Evolutionary conservation across 257 asterid species (phyloP), one percentile per base, ranked within the genome.

Genomic region (Thymus quinquecostatus): DNA sequence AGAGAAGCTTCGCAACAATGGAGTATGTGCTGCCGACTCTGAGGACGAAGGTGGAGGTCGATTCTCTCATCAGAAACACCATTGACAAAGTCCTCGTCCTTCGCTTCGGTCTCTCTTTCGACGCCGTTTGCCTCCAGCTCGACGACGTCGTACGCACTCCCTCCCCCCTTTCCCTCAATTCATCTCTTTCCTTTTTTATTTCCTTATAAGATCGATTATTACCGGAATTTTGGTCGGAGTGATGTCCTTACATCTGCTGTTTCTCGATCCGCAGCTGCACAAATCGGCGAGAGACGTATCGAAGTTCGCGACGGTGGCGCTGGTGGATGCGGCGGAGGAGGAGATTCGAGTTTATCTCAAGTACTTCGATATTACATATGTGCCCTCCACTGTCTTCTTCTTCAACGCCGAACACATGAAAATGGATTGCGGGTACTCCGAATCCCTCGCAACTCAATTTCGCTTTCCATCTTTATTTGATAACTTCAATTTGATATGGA

Each of bases 351-450:
- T 91, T 73, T 94, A 94, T 73, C 86, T 88, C 58, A 87, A 89
- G 78, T 94, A 94, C 75, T 94, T 94, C 60, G 97, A 91, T 77
- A 88, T 94, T 1, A 74, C 96, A 6, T 83, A 82, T 75, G 82
- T 86, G 43, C 99, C 99, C 10, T 94, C 97, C 7, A 84, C 84
- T 7, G 69, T 94, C 41, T 94, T 91, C 87, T 94, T 91, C 97
- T 94, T 94, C 75, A 94, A 91, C 64, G 98, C 98, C 71, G 96
- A 93, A 75, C 98, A 93, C 67, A 90, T 93, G 98, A 93, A 93
- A 87, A 90, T 93, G 92, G 97, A 93, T 79, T 93, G 88, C 8
- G 96, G 96, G 98, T 93, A 82, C 38, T 10, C 5, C 54, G 3
- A 63, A 9, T 70, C 74, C 60, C 3, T 8, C 34, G 47, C 28